Percentiles rank a stretch among this genome's conserved stretches.
Conservation (phyloP, 495 filamentous ascomycete species). For the Penicillium parvum region DNA sequence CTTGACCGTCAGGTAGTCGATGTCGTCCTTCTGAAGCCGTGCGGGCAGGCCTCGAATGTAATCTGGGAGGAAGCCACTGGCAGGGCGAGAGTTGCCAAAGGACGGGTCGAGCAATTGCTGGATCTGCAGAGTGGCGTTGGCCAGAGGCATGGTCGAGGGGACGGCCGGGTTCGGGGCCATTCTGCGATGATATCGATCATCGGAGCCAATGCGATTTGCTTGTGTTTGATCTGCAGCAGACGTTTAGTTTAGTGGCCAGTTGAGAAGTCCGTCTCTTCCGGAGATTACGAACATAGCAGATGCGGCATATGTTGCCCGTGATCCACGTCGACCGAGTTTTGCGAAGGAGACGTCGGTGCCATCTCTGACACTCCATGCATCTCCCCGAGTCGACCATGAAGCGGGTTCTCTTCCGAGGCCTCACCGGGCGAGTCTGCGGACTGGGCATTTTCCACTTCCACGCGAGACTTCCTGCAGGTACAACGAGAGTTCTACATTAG, state of each 20-base stretch:
- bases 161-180: slow-evolving; percentile 38
- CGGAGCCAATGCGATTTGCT: slow-evolving; percentile 29
- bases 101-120: slow-evolving; percentile 38
- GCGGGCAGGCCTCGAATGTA: slow-evolving; percentile 72
- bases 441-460: slow-evolving; percentile 32
- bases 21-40: slow-evolving; percentile 66
- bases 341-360: slow-evolving; percentile 37
- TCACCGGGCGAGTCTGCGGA: slow-evolving; percentile 37
- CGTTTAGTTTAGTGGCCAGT: neutral
- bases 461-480: slow-evolving; percentile 40
- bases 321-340: slow-evolving; percentile 39
- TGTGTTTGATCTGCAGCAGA: slow-evolving; percentile 36
- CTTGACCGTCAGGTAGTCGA: slow-evolving; percentile 69
- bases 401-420: slow-evolving; percentile 33
- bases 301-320: slow-evolving; percentile 48
- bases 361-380: slow-evolving; percentile 29
- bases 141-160: slow-evolving; percentile 35
- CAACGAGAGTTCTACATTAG: slow-evolving; percentile 15
- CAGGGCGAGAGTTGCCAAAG: slow-evolving; percentile 27
- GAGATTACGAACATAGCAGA: slow-evolving; percentile 38
- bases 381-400: slow-evolving; percentile 27
- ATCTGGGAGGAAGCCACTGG: slow-evolving; percentile 48
- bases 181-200: slow-evolving; percentile 29
- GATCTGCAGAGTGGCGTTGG: slow-evolving; percentile 37
- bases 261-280: neutral